Percentiles rank a stretch among this genome's conserved stretches.
Evolutionary conservation across 768 basidiomycete species (phyloP).

Genomic region (Pulveroboletus ravenelii): DNA sequence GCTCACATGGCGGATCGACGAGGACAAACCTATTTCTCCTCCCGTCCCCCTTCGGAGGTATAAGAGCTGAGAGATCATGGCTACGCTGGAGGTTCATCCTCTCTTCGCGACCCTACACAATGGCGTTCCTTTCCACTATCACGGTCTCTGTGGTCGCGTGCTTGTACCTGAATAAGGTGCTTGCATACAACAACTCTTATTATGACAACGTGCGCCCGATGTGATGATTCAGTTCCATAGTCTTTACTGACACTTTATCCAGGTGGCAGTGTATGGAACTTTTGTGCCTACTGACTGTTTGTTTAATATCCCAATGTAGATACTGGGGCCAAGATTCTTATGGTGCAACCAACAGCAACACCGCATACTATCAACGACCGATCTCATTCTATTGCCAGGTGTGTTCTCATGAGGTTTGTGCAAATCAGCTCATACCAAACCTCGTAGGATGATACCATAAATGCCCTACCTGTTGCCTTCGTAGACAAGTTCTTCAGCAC

Average conservation of each 20-base stretch:
- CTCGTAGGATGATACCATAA: slow-evolving; percentile 56
- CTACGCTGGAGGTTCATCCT: background rate
- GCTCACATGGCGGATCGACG: slow-evolving; percentile 8
- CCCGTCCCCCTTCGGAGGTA: slow-evolving; percentile 5
- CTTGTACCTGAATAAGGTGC: slow-evolving; percentile 13
- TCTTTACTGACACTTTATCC: slow-evolving; percentile 5
- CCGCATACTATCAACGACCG: slow-evolving; percentile 54
- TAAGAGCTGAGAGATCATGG: slow-evolving; percentile 14
- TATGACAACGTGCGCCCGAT: slow-evolving; percentile 56
- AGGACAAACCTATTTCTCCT: background rate
- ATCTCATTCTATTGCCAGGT: slow-evolving; percentile 64
- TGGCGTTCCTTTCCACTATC: slow-evolving; percentile 9
- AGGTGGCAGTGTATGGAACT: slow-evolving; percentile 53
- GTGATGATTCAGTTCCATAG: background rate
- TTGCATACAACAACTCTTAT: slow-evolving; percentile 51
- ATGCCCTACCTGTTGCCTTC: slow-evolving; percentile 69
- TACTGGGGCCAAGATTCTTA: slow-evolving; percentile 79
- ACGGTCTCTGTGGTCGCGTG: slow-evolving; percentile 1
- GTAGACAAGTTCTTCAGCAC: slow-evolving; percentile 60
- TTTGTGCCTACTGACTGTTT: background rate
- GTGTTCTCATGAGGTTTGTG: slow-evolving; percentile 9
- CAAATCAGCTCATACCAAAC: slow-evolving; percentile 1
- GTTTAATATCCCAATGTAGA: slow-evolving; percentile 29
- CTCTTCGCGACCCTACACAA: slow-evolving; percentile 3
- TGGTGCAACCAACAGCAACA: slow-evolving; percentile 50